Conservation (phyloP, 106 monocot species). For the Amphibolis antarctica region DNA sequence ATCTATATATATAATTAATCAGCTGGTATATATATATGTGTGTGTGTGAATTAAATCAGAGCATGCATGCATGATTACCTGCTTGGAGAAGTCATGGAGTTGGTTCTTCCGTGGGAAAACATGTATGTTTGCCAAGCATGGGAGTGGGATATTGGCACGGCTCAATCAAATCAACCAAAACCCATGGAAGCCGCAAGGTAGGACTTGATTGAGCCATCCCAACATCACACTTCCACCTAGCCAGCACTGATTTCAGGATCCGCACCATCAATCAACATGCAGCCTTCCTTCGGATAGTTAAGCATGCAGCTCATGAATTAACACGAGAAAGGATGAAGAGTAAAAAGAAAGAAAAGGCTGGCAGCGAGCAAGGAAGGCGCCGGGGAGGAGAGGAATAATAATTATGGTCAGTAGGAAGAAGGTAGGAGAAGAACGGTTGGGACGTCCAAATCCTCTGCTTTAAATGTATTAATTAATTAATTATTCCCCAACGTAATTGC, state of each 20-base stretch:
- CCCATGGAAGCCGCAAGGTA: background rate
- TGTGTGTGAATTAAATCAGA: too few relatives aligned
- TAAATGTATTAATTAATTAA: too few relatives aligned
- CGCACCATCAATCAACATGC: background rate
- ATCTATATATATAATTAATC: too few relatives aligned
- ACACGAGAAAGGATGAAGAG: too few relatives aligned
- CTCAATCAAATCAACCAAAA: conserved; percentile 29
- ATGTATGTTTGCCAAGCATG: background rate
- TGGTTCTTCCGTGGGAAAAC: too few relatives aligned
- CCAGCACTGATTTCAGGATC: too few relatives aligned
- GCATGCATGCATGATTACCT: too few relatives aligned
- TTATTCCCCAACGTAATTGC: background rate
- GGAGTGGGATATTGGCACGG: conserved; percentile 48
- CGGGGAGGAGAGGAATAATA: too few relatives aligned
- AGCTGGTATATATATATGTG: too few relatives aligned
- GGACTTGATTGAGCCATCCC: conserved; percentile 32
- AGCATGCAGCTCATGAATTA: too few relatives aligned
- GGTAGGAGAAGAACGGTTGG: conserved; percentile 9
- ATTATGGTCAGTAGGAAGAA: background rate
- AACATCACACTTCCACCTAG: conserved; percentile 25
- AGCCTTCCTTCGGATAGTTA: too few relatives aligned
- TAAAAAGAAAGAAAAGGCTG: background rate
- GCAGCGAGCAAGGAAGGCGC: background rate
- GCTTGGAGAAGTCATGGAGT: too few relatives aligned
- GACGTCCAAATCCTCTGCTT: conserved; percentile 19